These are phyloP conservation scores for Colletotrichum liaoningense DNA, from an alignment of 2,329 filamentous ascomycete genomes.

Conservation along the genomic window DNA sequence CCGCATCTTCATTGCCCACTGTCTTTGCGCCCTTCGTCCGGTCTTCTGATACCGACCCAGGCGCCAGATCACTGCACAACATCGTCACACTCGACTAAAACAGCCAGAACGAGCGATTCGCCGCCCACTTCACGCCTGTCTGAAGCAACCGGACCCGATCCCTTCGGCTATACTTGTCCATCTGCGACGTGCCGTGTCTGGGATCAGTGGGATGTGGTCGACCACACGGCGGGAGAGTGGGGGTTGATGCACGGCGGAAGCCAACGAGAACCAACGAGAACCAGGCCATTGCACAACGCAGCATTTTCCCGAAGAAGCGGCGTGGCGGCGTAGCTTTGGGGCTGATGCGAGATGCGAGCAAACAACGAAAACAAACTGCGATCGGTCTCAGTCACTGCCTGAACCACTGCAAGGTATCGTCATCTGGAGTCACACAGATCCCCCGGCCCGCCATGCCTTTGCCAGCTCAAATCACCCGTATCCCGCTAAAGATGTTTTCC, in stretches of 20 bases:
- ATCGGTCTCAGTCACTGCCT: background rate
- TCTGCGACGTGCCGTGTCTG: slow-evolving; percentile 2
- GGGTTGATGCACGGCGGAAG: background rate
- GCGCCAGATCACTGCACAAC: background rate
- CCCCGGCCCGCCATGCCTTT: background rate
- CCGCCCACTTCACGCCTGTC: background rate
- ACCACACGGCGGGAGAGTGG: slow-evolving; percentile 5
- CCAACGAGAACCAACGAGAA: background rate
- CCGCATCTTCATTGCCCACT: background rate
- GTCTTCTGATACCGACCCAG: slow-evolving; percentile 17
- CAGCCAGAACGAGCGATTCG: background rate
- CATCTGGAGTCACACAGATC: background rate
- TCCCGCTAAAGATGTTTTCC: background rate
- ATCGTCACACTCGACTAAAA: background rate
- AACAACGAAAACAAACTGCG: background rate
- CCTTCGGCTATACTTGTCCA: slow-evolving; percentile 17
- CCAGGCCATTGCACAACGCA: background rate
- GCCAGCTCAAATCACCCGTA: background rate
- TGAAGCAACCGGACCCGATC: slow-evolving; percentile 24
- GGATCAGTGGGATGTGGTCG: background rate
- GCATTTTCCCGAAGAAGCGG: background rate
- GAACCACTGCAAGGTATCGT: background rate
- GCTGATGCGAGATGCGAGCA: slow-evolving; percentile 2
- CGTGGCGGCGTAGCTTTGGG: background rate
- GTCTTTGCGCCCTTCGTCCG: slow-evolving; percentile 8